phyloP scores from a whole-genome alignment of 805 yeast species.

The Sugiyamaella qingdaonensis region DNA sequence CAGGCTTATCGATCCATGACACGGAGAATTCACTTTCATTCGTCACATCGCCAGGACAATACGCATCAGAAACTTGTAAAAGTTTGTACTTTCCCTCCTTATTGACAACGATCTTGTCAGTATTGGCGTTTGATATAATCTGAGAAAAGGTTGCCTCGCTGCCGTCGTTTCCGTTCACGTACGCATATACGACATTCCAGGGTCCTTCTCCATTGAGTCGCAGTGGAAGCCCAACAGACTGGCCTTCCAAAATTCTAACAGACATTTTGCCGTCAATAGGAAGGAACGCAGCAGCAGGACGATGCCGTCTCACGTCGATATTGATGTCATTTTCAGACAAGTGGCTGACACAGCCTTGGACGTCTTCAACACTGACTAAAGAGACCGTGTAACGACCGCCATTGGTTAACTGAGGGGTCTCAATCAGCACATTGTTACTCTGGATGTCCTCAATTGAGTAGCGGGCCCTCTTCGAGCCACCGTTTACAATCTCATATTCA shows the following conservation, averaged over 20 bases:
- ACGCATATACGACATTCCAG: slow-evolving; percentile 34
- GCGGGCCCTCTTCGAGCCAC: slow-evolving; percentile 46
- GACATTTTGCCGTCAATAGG: slow-evolving; percentile 34
- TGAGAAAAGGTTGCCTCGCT: slow-evolving; percentile 4
- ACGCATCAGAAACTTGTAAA: slow-evolving; percentile 44
- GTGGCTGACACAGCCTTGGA: slow-evolving; percentile 73
- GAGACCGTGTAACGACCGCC: slow-evolving; percentile 75
- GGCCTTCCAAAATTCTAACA: slow-evolving; percentile 48
- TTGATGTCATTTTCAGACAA: slow-evolving; percentile 58
- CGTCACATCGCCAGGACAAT: slow-evolving; percentile 49
- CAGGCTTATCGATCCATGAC: slow-evolving; percentile 45
- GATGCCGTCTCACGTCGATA: slow-evolving; percentile 64
- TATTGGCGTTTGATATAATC: slow-evolving; percentile 18
- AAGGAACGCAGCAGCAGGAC: slow-evolving; percentile 55
- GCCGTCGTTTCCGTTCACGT: slow-evolving; percentile 12
- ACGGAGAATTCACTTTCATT: slow-evolving; percentile 37
- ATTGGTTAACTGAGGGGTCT: slow-evolving; percentile 48
- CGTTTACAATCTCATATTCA: slow-evolving; percentile 62
- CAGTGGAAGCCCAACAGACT: slow-evolving; percentile 53
- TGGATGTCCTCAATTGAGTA: slow-evolving; percentile 41
- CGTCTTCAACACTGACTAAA: slow-evolving; percentile 64
- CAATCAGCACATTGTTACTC: slow-evolving; percentile 38
- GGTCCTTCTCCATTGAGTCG: slow-evolving; percentile 57
- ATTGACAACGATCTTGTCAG: slow-evolving; percentile 34
- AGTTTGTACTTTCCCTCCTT: slow-evolving; percentile 49